A percentile compares a stretch with the other conserved stretches of the same genome.
These are phyloP conservation scores for Eucalyptus caleyi DNA, from an alignment of 345 rosid species.

Conservation along the genomic window DNA sequence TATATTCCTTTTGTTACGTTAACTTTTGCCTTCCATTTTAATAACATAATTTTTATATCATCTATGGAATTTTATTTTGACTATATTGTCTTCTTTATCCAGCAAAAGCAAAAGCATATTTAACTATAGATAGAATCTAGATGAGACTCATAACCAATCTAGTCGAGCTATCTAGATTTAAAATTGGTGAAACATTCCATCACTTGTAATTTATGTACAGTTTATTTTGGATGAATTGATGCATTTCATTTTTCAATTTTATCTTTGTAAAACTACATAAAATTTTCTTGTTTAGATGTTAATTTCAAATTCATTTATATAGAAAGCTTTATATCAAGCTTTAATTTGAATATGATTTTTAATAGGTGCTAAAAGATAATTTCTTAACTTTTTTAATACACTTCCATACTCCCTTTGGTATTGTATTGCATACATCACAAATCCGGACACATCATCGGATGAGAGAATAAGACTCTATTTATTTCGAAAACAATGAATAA, in stretches of 20 bases:
- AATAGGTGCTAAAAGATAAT: not conserved
- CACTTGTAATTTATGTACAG: not conserved
- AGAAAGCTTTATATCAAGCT: not conserved
- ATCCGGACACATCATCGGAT: not conserved
- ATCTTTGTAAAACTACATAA: not conserved
- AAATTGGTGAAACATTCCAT: too few relatives aligned
- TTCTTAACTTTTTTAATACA: not conserved
- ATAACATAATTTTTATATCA: too few relatives aligned
- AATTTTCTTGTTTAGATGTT: not conserved
- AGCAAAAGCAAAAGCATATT: too few relatives aligned
- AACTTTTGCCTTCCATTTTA: too few relatives aligned
- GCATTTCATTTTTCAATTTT: not conserved
- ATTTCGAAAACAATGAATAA: too few relatives aligned
- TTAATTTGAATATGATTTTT: not conserved
- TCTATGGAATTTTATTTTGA: too few relatives aligned
- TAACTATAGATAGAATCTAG: too few relatives aligned
- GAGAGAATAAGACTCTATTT: not conserved
- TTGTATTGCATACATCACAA: not conserved
- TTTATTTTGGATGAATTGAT: not conserved
- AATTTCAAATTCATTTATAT: not conserved
- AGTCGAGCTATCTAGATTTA: too few relatives aligned
- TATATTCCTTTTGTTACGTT: too few relatives aligned
- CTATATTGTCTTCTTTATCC: too few relatives aligned
- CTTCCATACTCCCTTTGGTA: not conserved
- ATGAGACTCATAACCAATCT: too few relatives aligned